Percentiles rank a stretch among this genome's conserved stretches.
phyloP scores from a whole-genome alignment of 495 filamentous ascomycete species.

The Penicillium robsamsonii region DNA sequence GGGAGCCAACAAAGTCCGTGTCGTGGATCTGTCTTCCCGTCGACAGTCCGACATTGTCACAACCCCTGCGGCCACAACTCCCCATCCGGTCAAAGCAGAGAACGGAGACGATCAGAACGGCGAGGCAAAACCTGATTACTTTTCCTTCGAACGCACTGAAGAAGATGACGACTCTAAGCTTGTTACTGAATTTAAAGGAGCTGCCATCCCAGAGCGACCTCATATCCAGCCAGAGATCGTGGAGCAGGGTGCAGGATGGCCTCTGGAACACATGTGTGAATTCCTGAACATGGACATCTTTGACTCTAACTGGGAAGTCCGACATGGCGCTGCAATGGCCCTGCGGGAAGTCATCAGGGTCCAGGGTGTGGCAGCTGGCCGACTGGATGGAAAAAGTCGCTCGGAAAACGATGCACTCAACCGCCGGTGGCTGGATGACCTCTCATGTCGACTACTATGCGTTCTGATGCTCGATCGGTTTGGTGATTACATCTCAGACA shows the following conservation, averaged over 20 bases:
- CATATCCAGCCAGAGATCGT: conserved; percentile 64
- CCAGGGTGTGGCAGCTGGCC: conserved; percentile 88
- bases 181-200: conserved; percentile 93
- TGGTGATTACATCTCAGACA: conserved; percentile 96
- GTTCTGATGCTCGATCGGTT: conserved; percentile 97
- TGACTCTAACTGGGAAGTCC: conserved; percentile 90
- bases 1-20: conserved; percentile 82
- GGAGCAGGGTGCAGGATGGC: conserved; percentile 76
- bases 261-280: conserved; percentile 89
- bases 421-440: conserved; percentile 82
- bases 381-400: conserved; percentile 64
- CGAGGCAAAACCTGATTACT: conserved; percentile 67
- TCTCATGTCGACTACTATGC: conserved; percentile 87
- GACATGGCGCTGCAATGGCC: conserved; percentile 97
- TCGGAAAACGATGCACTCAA: conserved; percentile 77
- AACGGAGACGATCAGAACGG: conserved; percentile 54
- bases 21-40: conserved; percentile 78
- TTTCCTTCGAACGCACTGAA: conserved; percentile 73
- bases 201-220: conserved; percentile 57
- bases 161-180: conserved; percentile 87
- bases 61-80: conserved; percentile 60
- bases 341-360: conserved; percentile 88
- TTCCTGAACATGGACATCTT: conserved; percentile 90
- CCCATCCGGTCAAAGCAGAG: conserved; percentile 65
- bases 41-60: conserved; percentile 64